A percentile compares a stretch with the other conserved stretches of the same genome.
Conservation (phyloP, 805 yeast species). For the Huiozyma naganishii region DNA sequence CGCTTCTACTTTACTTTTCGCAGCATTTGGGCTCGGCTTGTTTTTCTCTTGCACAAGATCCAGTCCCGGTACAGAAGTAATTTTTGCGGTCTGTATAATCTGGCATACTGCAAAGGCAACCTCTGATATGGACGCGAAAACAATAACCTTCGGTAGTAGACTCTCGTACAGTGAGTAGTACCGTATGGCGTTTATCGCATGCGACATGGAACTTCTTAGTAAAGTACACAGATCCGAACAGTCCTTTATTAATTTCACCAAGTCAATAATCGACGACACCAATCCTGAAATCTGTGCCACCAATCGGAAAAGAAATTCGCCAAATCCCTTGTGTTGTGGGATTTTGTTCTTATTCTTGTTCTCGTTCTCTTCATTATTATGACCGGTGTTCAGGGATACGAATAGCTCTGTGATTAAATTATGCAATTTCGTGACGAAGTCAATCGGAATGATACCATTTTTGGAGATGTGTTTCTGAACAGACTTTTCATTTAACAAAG, state of each 20-base stretch:
- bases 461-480: slow-evolving; percentile 7
- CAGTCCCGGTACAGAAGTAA: background rate
- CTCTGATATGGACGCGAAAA: slow-evolving; percentile 69
- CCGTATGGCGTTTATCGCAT: slow-evolving; percentile 64
- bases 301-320: slow-evolving; percentile 12
- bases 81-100: background rate
- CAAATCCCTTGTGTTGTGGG: background rate
- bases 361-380: background rate
- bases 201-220: slow-evolving; percentile 53
- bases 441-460: slow-evolving; percentile 14
- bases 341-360: background rate
- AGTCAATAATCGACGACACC: background rate
- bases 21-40: background rate
- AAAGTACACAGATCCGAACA: slow-evolving; percentile 32
- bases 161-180: slow-evolving; percentile 54
- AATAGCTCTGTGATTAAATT: background rate
- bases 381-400: background rate
- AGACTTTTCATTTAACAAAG: slow-evolving; percentile 1
- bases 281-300: slow-evolving; percentile 11
- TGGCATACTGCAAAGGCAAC: slow-evolving; percentile 41
- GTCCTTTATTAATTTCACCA: slow-evolving; percentile 10
- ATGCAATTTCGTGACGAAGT: slow-evolving; percentile 4
- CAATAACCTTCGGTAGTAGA: slow-evolving; percentile 56
- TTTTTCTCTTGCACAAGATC: background rate
- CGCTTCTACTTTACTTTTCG: background rate